Evolutionary conservation across 495 filamentous ascomycete species (phyloP).

Genomic region (Penicillium maclennaniae): DNA sequence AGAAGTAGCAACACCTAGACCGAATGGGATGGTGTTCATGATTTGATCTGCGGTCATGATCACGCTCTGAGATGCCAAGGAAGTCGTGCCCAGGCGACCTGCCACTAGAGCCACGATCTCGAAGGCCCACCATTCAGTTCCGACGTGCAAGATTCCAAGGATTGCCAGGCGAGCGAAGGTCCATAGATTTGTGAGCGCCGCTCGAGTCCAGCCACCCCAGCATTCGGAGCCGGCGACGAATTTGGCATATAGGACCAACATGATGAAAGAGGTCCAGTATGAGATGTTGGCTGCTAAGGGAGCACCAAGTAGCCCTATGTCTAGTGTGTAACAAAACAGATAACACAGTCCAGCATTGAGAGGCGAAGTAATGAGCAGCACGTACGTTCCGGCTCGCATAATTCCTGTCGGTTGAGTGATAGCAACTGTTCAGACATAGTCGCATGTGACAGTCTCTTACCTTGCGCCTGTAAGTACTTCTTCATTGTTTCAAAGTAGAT

Average conservation of each 20-base stretch:
- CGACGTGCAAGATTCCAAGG: constrained; percentile 82
- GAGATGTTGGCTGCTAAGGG: constrained; percentile 79
- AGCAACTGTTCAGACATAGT: background rate
- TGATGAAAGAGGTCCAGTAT: constrained; percentile 81
- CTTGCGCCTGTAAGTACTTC: constrained; percentile 89
- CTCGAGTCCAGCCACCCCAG: constrained; percentile 77
- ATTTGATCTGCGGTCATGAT: constrained; percentile 95
- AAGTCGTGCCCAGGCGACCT: constrained; percentile 75
- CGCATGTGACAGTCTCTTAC: constrained; percentile 30
- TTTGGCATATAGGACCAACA: constrained; percentile 71
- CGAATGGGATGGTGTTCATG: constrained; percentile 90
- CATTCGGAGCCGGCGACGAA: constrained; percentile 70
- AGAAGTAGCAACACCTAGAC: constrained; percentile 79
- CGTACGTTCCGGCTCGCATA: constrained; percentile 84
- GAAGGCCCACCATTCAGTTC: constrained; percentile 96
- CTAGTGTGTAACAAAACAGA: constrained; percentile 69
- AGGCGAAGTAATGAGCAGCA: constrained; percentile 78
- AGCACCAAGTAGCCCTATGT: constrained; percentile 71
- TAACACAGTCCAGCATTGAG: constrained; percentile 75
- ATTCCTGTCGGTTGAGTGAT: constrained; percentile 51
- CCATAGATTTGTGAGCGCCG: constrained; percentile 59
- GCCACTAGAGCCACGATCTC: constrained; percentile 92
- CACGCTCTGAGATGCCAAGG: constrained; percentile 82
- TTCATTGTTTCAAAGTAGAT: constrained; percentile 91
- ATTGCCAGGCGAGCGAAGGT: constrained; percentile 75